A percentile compares a stretch with the other conserved stretches of the same genome.
These are phyloP conservation scores for Warburgia ugandensis DNA, from an alignment of 164 flowering plant species.

Conservation along the genomic window DNA sequence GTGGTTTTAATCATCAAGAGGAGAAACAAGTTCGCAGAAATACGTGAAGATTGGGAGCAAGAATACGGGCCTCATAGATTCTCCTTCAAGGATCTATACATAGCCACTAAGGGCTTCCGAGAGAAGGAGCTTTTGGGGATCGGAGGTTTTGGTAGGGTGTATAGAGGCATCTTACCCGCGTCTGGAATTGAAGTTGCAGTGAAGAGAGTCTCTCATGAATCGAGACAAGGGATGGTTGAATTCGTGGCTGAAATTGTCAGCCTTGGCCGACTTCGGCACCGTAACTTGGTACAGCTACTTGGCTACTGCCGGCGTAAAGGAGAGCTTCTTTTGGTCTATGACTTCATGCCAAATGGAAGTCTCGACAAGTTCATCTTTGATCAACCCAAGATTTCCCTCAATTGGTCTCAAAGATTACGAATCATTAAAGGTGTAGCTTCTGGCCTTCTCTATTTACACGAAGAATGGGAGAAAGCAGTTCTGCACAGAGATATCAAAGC, in stretches of 20 bases:
- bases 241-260: slow-evolving; percentile 20
- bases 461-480: slow-evolving; percentile 14
- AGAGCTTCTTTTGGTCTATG: slow-evolving; percentile 21
- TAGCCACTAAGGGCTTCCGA: slow-evolving; percentile 16
- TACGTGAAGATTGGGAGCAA: slow-evolving; percentile 15
- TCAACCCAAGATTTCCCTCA: not conserved
- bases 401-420: slow-evolving; percentile 15
- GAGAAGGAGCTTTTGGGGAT: slow-evolving; percentile 13
- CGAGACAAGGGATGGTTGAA: slow-evolving; percentile 21
- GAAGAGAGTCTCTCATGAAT: slow-evolving; percentile 22
- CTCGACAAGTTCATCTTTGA: slow-evolving; percentile 13
- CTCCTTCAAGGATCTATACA: slow-evolving; percentile 14
- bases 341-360: slow-evolving; percentile 15
- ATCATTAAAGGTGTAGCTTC: slow-evolving; percentile 19
- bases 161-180: slow-evolving; percentile 10
- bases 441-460: slow-evolving; percentile 15
- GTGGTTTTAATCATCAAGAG: not conserved
- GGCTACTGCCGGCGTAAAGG: slow-evolving; percentile 17
- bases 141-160: slow-evolving; percentile 22
- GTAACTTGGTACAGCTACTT: slow-evolving; percentile 14
- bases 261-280: slow-evolving; percentile 17
- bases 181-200: slow-evolving; percentile 14
- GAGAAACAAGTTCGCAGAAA: slow-evolving; percentile 9
- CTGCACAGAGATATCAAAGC: slow-evolving; percentile 21
- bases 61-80: slow-evolving; percentile 14